Evolutionary conservation across 1,139 yeast genomes (phyloP), one percentile per base, ranked within the genome.

Genomic region (Sugiyamaella japonica): DNA sequence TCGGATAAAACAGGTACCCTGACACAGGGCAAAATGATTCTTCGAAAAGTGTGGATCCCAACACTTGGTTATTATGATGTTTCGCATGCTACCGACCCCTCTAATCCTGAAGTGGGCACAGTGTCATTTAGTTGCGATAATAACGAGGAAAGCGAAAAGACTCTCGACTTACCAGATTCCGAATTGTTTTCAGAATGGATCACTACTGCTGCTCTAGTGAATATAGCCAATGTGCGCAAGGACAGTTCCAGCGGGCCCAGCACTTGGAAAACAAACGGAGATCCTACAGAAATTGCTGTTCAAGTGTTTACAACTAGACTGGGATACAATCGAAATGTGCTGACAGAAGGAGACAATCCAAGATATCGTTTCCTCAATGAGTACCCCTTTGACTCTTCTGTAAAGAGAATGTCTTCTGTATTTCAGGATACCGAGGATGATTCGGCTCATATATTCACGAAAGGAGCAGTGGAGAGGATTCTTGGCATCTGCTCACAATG

Each of bases 241-340:
- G 73, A 74, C 40, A 50, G 54, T 25, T 71, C 70, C 8, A 73
- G 72, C 29, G 76, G 74, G 31, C 68, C 67, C 7, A 56, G 62
- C 13, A 73, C 71, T 16, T 87, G 95, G 93, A 82, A 81, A 63
- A 89, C 89, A 13, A 85, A 83, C 64, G 95, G 95, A 53, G 95
- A 87, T 67, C 90, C 95, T 38, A 87, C 95, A 2, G 95, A 87
- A 71, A 82, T 85, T 64, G 93, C 95, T 12, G 84, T 87, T 59
- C 88, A 86, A 65, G 90, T 87, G 0, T 86, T 86, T 66, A 78
- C 82, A 15, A 72, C 81, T 39, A 76, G 93, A 60, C 69, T 84
- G 46, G 79, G 78, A 29, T 77, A 70, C 64, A 45, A 74, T 8
- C 76, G 89, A 61, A 73, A 73, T 7, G 65, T 65, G 1, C 64